Evolutionary conservation across 2,329 filamentous ascomycete genomes (phyloP), one percentile per base, ranked within the genome.

Genomic region (Ceratocystis eucalypticola): DNA sequence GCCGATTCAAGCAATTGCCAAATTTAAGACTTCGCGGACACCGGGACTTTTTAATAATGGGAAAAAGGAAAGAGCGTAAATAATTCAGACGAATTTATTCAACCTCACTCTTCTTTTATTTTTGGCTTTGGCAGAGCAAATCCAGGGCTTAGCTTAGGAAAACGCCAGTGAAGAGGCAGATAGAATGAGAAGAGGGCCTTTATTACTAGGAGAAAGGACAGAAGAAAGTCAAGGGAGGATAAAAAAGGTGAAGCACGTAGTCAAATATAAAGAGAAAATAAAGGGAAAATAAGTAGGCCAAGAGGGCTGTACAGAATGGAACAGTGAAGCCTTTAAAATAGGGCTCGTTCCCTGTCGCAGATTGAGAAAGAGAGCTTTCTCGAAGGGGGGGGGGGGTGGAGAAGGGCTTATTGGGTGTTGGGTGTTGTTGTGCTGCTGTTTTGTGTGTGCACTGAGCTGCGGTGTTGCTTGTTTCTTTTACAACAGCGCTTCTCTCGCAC

Each of bases 251-350:
- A 50, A 50, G 46, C 46, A 50, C 46, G 37, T 6, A 50, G n/a
- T 22, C 15, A 30, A 22, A n/a, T 28, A 57, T 28, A 28, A 57
- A 57, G 25, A 57, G 53, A 33, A 57, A 50, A 57, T 10, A 57
- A 30, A 57, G 8, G 20, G 53, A 57, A 57, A 57, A 57, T 28
- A 57, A 57, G 46, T 10, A 50, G 46, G 22, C 46, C 33, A 57
- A 57, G 25, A 57, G 53, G 53, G 53, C 53, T 57, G 53, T 30
- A 57, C 53, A 22, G 25, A 57, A 57, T 28, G 53, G 53, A 28
- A 57, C 53, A 30, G 53, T 30, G 53, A 57, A 30, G 22, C 46
- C 46, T 50, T 50, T 50, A 50, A 30, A 57, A 28, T 28, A 57
- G 53, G 46, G 53, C 53, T 33, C 12, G 22, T 28, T 57, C 53